A percentile compares a stretch with the other conserved stretches of the same genome.
phyloP scores from a whole-genome alignment of 495 filamentous ascomycete genomes.

The Trichoderma erinaceum region DNA sequence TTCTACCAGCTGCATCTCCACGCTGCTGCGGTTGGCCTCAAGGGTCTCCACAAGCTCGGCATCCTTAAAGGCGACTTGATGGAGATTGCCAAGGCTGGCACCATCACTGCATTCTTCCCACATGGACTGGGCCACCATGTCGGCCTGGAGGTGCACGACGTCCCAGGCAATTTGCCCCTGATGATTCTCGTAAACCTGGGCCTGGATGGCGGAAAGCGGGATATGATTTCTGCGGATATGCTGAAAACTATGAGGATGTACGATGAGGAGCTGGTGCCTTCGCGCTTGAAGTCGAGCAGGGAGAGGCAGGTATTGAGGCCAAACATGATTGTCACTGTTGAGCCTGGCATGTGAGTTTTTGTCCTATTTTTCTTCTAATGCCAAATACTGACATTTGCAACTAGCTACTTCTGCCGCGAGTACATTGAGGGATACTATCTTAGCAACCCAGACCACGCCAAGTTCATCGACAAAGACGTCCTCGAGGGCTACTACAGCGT shows the following conservation, averaged over 20 bases:
- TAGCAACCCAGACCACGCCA: constrained; percentile 50
- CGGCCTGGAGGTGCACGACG: constrained; percentile 87
- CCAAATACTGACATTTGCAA: background rate
- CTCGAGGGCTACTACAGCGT: constrained; percentile 67
- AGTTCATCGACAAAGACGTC: constrained; percentile 67
- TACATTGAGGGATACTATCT: constrained; percentile 60
- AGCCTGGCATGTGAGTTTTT: constrained; percentile 66
- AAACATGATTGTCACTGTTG: constrained; percentile 78
- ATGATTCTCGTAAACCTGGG: constrained; percentile 17
- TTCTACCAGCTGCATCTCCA: constrained; percentile 64
- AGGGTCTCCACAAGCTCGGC: constrained; percentile 63
- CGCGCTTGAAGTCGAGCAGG: constrained; percentile 14
- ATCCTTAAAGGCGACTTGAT: constrained; percentile 54
- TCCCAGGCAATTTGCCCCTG: constrained; percentile 31
- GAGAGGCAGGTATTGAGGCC: constrained; percentile 46
- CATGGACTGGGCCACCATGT: constrained; percentile 88
- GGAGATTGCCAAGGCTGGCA: constrained; percentile 63
- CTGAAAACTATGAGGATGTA: background rate
- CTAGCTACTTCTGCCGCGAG: constrained; percentile 57
- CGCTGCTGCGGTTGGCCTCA: constrained; percentile 65
- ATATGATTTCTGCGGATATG: background rate
- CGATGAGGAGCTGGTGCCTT: background rate
- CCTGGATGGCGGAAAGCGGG: background rate
- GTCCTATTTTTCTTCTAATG: background rate
- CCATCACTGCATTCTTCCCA: constrained; percentile 76